phyloP scores from a whole-genome alignment of 306 rosid genomes.

The Boehmeria nivea region DNA sequence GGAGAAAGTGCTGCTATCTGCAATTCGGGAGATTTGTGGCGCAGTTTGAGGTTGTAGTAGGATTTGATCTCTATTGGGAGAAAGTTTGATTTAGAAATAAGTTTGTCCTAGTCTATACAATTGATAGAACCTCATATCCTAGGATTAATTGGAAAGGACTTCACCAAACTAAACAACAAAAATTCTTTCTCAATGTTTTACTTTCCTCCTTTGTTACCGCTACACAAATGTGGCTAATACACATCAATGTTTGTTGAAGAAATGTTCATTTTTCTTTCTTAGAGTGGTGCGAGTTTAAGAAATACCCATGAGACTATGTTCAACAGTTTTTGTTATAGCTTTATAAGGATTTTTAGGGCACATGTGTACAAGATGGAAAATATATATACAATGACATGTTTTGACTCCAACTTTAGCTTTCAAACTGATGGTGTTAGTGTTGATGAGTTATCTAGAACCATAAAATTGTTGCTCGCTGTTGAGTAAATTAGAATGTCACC shows the following conservation, averaged over 20 bases:
- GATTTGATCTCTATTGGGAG: constrained; percentile 26
- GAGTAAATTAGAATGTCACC: too few relatives aligned
- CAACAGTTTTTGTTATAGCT: not conserved
- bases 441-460: too few relatives aligned
- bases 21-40: constrained; percentile 35
- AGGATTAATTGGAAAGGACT: constrained; percentile 26
- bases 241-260: constrained; percentile 3
- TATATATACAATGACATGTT: not conserved
- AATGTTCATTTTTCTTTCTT: not conserved
- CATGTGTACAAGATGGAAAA: not conserved
- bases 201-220: not conserved
- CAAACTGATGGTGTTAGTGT: not conserved
- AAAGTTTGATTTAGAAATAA: constrained; percentile 22
- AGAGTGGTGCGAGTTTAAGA: not conserved
- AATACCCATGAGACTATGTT: not conserved
- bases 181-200: not conserved
- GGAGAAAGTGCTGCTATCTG: constrained; percentile 36
- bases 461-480: too few relatives aligned
- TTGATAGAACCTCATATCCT: constrained; percentile 19
- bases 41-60: constrained; percentile 40
- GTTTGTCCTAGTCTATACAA: constrained; percentile 18
- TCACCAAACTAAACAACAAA: constrained; percentile 16
- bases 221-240: constrained; percentile 13
- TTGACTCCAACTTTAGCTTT: not conserved
- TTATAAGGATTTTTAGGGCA: not conserved